Percentiles rank a stretch among this genome's conserved stretches.
These are phyloP conservation scores for Ampelomyces quisqualis DNA, from an alignment of 2,329 filamentous ascomycete genomes.

Conservation along the genomic window DNA sequence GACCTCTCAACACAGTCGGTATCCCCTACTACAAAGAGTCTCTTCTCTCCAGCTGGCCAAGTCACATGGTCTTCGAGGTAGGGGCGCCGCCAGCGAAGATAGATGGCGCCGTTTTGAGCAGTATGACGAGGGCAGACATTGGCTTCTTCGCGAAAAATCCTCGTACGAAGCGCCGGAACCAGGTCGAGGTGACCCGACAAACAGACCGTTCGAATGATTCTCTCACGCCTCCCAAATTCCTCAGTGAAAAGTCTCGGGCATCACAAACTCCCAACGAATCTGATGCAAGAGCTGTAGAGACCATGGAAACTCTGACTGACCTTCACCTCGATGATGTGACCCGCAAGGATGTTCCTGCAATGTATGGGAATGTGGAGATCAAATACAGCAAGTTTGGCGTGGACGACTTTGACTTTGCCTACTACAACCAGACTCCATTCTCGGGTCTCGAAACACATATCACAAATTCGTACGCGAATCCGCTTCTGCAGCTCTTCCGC, in stretches of 20 bases:
- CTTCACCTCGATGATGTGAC: slow-evolving; percentile 69
- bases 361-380: slow-evolving; percentile 94
- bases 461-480: slow-evolving; percentile 92
- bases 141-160: slow-evolving; percentile 78
- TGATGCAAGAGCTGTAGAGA: slow-evolving; percentile 47
- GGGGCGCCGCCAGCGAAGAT: slow-evolving; percentile 77
- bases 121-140: slow-evolving; percentile 70
- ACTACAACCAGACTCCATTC: slow-evolving; percentile 90
- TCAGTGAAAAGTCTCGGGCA: slow-evolving; percentile 88
- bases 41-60: slow-evolving; percentile 86
- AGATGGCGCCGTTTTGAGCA: slow-evolving; percentile 68
- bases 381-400: slow-evolving; percentile 99
- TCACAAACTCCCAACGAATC: slow-evolving; percentile 37
- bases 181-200: slow-evolving; percentile 74
- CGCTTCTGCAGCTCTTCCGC: slow-evolving; percentile 84
- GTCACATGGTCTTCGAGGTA: slow-evolving; percentile 78
- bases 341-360: slow-evolving; percentile 78
- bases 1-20: slow-evolving; percentile 79
- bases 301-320: slow-evolving; percentile 67
- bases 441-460: slow-evolving; percentile 96
- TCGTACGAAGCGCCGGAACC: slow-evolving; percentile 72
- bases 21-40: slow-evolving; percentile 91
- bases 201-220: slow-evolving; percentile 60
- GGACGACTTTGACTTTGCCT: slow-evolving; percentile 98
- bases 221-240: slow-evolving; percentile 79